phyloP scores from a whole-genome alignment of 768 basidiomycete species.

The Daedalea quercina region DNA sequence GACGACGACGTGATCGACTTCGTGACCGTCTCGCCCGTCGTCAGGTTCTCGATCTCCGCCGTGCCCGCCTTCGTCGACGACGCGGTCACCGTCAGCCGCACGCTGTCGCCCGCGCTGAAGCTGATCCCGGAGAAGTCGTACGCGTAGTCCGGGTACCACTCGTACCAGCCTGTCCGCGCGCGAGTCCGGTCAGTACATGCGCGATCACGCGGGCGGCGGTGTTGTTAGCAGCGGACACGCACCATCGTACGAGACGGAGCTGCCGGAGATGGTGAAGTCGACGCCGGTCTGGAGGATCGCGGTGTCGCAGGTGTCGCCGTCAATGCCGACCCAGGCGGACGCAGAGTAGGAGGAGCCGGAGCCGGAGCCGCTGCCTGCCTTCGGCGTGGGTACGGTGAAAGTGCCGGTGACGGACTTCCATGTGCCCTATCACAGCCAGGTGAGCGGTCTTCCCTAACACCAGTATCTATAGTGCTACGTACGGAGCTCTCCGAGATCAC shows the following conservation, averaged over 20 bases:
- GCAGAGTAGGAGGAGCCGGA: slow-evolving; percentile 22
- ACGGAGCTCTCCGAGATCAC: slow-evolving; percentile 23
- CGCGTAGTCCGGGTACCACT: slow-evolving; percentile 28
- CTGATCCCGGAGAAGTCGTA: slow-evolving; percentile 27
- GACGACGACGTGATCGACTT: slow-evolving; percentile 23
- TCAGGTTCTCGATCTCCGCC: slow-evolving; percentile 22
- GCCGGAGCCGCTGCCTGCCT: slow-evolving; percentile 17
- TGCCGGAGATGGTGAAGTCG: slow-evolving; percentile 24
- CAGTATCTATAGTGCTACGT: not conserved
- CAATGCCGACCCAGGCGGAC: slow-evolving; percentile 32
- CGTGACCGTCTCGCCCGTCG: slow-evolving; percentile 22
- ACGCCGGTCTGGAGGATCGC: slow-evolving; percentile 32
- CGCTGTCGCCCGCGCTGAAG: slow-evolving; percentile 22
- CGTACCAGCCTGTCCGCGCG: slow-evolving; percentile 22
- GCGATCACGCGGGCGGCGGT: no score
- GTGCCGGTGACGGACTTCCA: slow-evolving; percentile 31
- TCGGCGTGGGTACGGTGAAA: slow-evolving; percentile 27
- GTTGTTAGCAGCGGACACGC: slow-evolving; percentile 6
- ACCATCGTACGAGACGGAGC: slow-evolving; percentile 24
- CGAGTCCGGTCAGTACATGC: not conserved
- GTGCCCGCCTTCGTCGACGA: slow-evolving; percentile 20
- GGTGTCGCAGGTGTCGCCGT: slow-evolving; percentile 28
- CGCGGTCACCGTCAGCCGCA: slow-evolving; percentile 25
- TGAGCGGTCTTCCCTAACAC: not conserved
- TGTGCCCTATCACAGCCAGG: slow-evolving; percentile 16